Evolutionary conservation across 2,329 filamentous ascomycete species (phyloP), one percentile per base, ranked within the genome.

Genomic region (Trematosphaeria pertusa): DNA sequence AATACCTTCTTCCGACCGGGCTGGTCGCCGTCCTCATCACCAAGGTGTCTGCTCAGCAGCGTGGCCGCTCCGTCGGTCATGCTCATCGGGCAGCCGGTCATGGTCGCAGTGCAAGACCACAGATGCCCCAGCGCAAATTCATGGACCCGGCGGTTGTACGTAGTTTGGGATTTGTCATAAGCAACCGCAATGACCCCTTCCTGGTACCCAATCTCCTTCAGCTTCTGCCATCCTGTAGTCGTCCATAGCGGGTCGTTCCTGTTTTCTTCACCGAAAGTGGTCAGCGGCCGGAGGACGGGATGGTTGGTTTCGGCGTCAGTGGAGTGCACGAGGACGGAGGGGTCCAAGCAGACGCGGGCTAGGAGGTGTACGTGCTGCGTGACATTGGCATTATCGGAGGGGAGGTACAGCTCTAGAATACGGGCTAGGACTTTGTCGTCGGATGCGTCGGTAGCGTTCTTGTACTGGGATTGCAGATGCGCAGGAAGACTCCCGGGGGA

Each of bases 241-340:
- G 86, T 86, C 26, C 87, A 76, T 1, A 90, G 72, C 24, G 83
- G 78, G 36, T 82, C 81, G 5, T 73, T 79, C 4, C 50, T 56
- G 38, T 80, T 80, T 39, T 77, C 75, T 28, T 54, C 46, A 1
- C 87, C 86, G 64, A 88, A 88, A 0, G 81, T 80, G 59, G 86
- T 81, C 9, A 83, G 76, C 1, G 82, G 80, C 32, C 78, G 78
- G 3, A 89, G 69, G 22, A 83, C 82, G 0, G 86, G 86, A 34
- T 81, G 79, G 52, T 87, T 85, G 32, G 74, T 77, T 66, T 90
- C 87, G 0, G 87, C 82, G 62, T 89, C 84, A 0, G 81, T 80
- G 14, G 87, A 46, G 34, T 64, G 52, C 4, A 26, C 45, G n/a
- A 60, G 50, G 15, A 61, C 48, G 4, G 46, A 31, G 18, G 64